phyloP scores from a whole-genome alignment of 192 early-diverging fungal genomes.

The Nowakowskiella sp. region DNA sequence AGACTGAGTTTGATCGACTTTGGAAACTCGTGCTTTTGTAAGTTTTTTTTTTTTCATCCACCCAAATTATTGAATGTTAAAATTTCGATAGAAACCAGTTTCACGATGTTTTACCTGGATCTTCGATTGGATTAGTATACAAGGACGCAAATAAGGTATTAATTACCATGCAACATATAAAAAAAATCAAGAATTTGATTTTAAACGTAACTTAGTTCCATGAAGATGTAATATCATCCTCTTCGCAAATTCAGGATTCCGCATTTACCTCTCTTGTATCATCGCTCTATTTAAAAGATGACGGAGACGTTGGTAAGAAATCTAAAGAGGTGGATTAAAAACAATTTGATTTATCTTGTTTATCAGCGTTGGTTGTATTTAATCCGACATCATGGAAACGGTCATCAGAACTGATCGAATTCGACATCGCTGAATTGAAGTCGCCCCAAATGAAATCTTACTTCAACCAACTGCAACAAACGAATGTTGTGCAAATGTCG shows the following conservation, averaged over 20 bases:
- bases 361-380: conserved; percentile 18
- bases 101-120: conserved; percentile 94
- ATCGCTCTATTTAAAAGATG: neutral
- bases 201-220: conserved; percentile 34
- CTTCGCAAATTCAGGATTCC: conserved; percentile 18
- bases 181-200: conserved; percentile 4
- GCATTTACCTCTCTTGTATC: conserved; percentile 20
- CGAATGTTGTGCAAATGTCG: conserved; percentile 16
- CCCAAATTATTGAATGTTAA: neutral
- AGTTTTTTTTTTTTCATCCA: conserved; percentile 1
- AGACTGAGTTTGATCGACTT: conserved; percentile 61
- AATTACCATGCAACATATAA: conserved; percentile 21
- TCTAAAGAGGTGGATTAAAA: neutral
- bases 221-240: conserved; percentile 27
- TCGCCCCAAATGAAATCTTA: no score
- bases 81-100: conserved; percentile 66
- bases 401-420: neutral
- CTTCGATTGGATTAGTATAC: conserved; percentile 84
- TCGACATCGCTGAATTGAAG: neutral
- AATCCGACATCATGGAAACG: conserved; percentile 32
- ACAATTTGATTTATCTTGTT: neutral
- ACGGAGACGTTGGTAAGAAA: neutral
- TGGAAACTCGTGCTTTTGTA: conserved; percentile 86
- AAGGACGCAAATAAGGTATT: conserved; percentile 64
- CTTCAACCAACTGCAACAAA: neutral